Base-by-base conservation (phyloP, 805 yeast genomes). In the Ogataea parapolymorpha region DNA sequence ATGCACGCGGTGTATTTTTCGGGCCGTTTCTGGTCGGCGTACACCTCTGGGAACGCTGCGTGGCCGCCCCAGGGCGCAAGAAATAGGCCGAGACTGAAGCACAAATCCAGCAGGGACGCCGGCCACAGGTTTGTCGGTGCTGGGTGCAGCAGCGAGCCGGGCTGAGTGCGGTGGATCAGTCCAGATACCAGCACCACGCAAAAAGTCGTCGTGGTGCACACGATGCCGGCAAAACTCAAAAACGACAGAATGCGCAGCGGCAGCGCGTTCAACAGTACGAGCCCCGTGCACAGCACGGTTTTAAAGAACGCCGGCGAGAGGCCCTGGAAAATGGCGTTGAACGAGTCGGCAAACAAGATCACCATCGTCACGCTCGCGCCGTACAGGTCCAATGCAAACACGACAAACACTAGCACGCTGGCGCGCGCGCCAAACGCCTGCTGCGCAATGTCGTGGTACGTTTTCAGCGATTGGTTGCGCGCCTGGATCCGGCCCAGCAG, bases 1-100 rank as follows among this genome's bases (percentile, higher is more conserved):
- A 82, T 67, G 45, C 88, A 78, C 12, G 58, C 56, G 14, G 65
- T 63, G 59, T 76, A 82, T 47, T 74, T 76, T 23, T 66, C 58
- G 6, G 88, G 88, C 41, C 74, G 80, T 54, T 79, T 71, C 85
- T 84, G 85, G 58, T 84, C 93, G 28, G 75, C 66, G 57, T 77
- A 80, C 32, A 84, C 64, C 52, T 82, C 85, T 2, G 91, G 91
- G 50, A 82, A 82, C 6, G 85, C 81, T 1, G 88, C 86, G 58
- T 84, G 91, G 2, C 93, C 93, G 42, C 91, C 91, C 79, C 86
- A 84, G 10, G 89, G 88, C 3, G 90, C 88, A 72, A 84, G 74
- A 44, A 80, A 71, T 22, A 84, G 70, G 2, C 91, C 91, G 41
- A 82, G 63, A 7, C 83, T 72, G 33, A 83, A 67, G 34, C 84